phyloP scores from a whole-genome alignment of 495 filamentous ascomycete species.

The Oidiodendron maius region DNA sequence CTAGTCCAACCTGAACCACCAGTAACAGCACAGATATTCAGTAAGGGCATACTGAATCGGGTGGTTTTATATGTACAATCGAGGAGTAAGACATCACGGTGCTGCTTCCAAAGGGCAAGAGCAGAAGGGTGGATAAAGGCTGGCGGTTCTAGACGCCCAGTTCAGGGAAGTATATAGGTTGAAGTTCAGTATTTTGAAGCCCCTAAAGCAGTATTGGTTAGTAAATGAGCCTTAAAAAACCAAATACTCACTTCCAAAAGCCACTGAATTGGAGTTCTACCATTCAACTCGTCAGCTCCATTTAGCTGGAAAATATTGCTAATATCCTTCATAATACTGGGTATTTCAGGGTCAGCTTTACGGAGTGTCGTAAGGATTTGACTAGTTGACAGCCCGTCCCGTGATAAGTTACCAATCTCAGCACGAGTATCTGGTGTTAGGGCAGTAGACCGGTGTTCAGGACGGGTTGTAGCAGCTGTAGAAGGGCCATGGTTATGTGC shows the following conservation, averaged over 20 bases:
- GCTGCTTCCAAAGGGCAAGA: background rate
- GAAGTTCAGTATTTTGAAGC: background rate
- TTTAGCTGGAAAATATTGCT: background rate
- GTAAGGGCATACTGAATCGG: conserved; percentile 16
- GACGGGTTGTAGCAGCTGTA: background rate
- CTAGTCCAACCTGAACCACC: conserved; percentile 9
- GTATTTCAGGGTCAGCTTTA: too few species aligned
- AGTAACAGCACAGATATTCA: conserved; percentile 13
- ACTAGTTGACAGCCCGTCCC: background rate
- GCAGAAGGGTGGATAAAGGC: background rate
- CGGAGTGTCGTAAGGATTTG: background rate
- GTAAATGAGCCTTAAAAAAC: background rate
- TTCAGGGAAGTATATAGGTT: background rate
- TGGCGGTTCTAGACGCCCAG: background rate
- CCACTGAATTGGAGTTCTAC: background rate
- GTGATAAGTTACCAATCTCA: background rate
- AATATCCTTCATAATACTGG: background rate
- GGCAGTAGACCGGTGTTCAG: background rate
- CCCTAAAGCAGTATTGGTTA: background rate
- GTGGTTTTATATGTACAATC: conserved; percentile 19
- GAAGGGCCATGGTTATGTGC: background rate
- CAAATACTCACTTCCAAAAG: background rate
- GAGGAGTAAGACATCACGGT: conserved; percentile 12
- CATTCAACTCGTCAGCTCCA: background rate
- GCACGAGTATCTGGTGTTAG: background rate